Evolutionary conservation across 768 basidiomycete species (phyloP).

Genomic region (Lentinula raphanica): DNA sequence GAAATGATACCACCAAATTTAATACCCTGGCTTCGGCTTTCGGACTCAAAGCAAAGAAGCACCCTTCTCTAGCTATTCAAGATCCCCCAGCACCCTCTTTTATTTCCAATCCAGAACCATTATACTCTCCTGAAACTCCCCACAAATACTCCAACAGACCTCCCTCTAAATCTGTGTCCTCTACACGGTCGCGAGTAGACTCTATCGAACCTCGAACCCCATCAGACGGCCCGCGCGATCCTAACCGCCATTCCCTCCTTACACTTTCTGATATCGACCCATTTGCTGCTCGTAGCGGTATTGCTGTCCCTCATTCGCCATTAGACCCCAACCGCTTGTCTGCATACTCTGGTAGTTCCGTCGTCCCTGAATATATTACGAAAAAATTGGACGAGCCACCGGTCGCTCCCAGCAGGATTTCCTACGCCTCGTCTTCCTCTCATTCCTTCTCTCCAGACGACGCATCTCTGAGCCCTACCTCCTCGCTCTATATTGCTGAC

Average conservation of each 20-base stretch:
- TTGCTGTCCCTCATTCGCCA: slow-evolving; percentile 36
- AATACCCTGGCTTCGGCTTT: slow-evolving; percentile 57
- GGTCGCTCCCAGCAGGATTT: slow-evolving; percentile 36
- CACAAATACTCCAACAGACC: slow-evolving; percentile 31
- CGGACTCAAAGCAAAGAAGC: slow-evolving; percentile 61
- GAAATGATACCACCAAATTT: slow-evolving; percentile 35
- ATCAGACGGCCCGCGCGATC: slow-evolving; percentile 36
- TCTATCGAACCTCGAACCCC: slow-evolving; percentile 53
- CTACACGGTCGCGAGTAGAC: slow-evolving; percentile 51
- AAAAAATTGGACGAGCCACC: slow-evolving; percentile 30
- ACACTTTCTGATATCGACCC: slow-evolving; percentile 63
- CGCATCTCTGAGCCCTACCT: slow-evolving; percentile 2
- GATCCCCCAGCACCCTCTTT: slow-evolving; percentile 31
- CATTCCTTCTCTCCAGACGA: slow-evolving; percentile 27
- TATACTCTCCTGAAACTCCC: slow-evolving; percentile 17
- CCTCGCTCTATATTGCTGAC: slow-evolving; percentile 1
- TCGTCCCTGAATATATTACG: slow-evolving; percentile 34
- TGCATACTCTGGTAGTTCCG: slow-evolving; percentile 46
- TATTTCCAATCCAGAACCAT: slow-evolving; percentile 13
- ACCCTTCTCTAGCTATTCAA: slow-evolving; percentile 46
- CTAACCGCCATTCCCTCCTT: slow-evolving; percentile 45
- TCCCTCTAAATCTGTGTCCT: slow-evolving; percentile 52
- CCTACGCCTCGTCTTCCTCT: slow-evolving; percentile 57
- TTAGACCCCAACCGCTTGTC: slow-evolving; percentile 46
- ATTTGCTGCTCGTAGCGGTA: slow-evolving; percentile 45